A percentile compares a stretch with the other conserved stretches of the same genome.
These are phyloP conservation scores for Penicillium sp. DNA, from an alignment of 2,329 filamentous ascomycete genomes.

Conservation along the genomic window DNA sequence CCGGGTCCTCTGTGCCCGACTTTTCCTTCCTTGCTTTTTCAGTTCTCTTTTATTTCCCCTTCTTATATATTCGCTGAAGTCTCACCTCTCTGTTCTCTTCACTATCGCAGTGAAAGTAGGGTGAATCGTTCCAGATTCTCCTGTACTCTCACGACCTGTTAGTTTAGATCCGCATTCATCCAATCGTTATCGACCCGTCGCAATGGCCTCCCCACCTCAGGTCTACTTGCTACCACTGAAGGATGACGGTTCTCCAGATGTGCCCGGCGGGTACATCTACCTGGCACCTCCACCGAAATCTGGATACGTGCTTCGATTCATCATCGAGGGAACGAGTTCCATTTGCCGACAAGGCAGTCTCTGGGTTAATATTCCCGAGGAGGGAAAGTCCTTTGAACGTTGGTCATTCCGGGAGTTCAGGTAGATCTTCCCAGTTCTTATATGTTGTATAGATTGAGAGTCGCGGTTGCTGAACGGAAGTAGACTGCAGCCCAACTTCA, in stretches of 20 bases:
- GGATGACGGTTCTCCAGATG: conserved; percentile 83
- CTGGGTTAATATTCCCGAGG: conserved; percentile 88
- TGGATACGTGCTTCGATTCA: conserved; percentile 70
- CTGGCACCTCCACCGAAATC: conserved; percentile 67
- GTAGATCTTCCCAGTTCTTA: conserved; percentile 44
- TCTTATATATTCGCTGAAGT: background rate
- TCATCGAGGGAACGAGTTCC: conserved; percentile 87
- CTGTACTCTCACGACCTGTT: conserved; percentile 1
- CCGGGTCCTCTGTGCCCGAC: conserved; percentile 1
- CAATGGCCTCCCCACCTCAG: conserved; percentile 33
- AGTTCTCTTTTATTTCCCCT: background rate
- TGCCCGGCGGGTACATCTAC: conserved; percentile 85
- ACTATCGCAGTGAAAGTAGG: conserved; percentile 1
- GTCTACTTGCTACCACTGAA: conserved; percentile 85
- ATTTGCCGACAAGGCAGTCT: conserved; percentile 90
- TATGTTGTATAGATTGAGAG: conserved; percentile 1
- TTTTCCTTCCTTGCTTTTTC: conserved; percentile 5
- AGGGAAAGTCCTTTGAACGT: conserved; percentile 66
- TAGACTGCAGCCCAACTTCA: conserved; percentile 81
- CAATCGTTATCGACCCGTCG: conserved; percentile 3
- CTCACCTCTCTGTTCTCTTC: background rate
- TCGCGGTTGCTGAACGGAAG: conserved; percentile 14
- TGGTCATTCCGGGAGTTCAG: conserved; percentile 78
- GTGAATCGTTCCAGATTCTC: conserved; percentile 1
- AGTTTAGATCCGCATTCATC: background rate